A percentile compares a stretch with the other conserved stretches of the same genome.
These are phyloP conservation scores for Nannochloropsis gaditana DNA, from an alignment of 108 stramenopile species.

Conservation along the genomic window DNA sequence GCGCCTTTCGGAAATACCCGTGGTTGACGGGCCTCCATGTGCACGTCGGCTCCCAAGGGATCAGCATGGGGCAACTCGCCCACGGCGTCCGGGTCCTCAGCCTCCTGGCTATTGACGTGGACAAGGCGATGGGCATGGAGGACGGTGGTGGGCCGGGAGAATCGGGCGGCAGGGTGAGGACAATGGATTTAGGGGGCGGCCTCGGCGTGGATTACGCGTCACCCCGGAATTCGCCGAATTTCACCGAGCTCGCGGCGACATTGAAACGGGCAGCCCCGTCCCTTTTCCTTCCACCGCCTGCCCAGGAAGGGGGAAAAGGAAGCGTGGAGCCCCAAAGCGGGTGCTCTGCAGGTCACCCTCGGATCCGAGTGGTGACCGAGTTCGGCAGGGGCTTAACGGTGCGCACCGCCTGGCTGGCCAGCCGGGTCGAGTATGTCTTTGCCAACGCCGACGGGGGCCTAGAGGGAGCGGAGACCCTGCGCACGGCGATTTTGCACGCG, in stretches of 20 bases:
- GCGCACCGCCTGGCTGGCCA: conserved; percentile 38
- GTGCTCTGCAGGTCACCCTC: background rate
- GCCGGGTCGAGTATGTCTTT: conserved; percentile 27
- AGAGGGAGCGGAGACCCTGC: conserved; percentile 14
- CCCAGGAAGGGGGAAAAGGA: background rate
- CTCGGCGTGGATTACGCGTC: conserved; percentile 51
- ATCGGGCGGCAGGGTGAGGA: conserved; percentile 28
- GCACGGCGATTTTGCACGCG: conserved; percentile 38
- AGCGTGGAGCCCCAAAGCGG: background rate
- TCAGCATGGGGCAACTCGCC: conserved; percentile 42
- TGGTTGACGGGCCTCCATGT: conserved; percentile 48
- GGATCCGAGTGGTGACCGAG: conserved; percentile 37
- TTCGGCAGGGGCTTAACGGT: conserved; percentile 47
- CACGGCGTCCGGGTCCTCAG: conserved; percentile 38
- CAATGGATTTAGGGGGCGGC: conserved; percentile 53
- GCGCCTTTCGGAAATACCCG: conserved; percentile 37
- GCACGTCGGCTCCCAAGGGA: conserved; percentile 53
- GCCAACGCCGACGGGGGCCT: background rate
- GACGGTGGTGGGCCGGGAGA: background rate
- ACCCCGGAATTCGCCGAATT: conserved; percentile 32
- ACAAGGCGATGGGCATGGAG: conserved; percentile 4
- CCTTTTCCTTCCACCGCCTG: conserved; percentile 24
- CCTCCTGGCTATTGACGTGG: conserved; percentile 37
- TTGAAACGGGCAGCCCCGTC: conserved; percentile 32
- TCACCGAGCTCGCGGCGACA: conserved; percentile 35